Base-by-base conservation (phyloP, 1,139 yeast species). In the Spathaspora sp. region DNA sequence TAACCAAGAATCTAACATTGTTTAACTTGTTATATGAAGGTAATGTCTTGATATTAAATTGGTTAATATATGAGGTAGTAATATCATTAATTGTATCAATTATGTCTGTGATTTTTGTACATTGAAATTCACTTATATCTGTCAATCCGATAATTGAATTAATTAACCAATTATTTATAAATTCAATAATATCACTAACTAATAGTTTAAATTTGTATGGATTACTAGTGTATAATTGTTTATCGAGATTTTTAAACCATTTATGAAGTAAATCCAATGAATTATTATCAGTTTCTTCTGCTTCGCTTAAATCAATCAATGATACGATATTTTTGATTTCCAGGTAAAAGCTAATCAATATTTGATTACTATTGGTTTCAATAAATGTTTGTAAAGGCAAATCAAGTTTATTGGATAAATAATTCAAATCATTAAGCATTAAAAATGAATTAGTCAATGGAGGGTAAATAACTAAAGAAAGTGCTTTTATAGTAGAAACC, bases 1-100 rank as follows among this genome's bases (percentile, higher is more conserved):
- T 74, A 44, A 86, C 60, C 38, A 86, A 62, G 43, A 71, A 64
- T 40, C 67, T 63, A 26, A 78, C 60, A 56, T 80, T 81, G 11
- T 59, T 59, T 38, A 81, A 57, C 53, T 77, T 80, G 47, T 70
- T 69, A 54, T 66, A 72, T 15, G 70, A 64, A 26, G 58, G 61
- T 33, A 64, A 55, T 27, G 49, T 43, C 59, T 59, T 18, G 29
- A 38, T 13, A 56, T 53, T 6, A 11, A 56, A 41, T 15, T 47
- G 46, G 17, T 54, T 47, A 24, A 56, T 47, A 15, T 51, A 49
- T 4, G 61, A 59, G 23, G 61, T 49, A 0, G 63, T 56, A 2
- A 51, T 47, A 33, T 57, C 55, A 38, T 53, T 56, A 23, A 61
- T 46, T 20, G 55, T 48, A 13, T 56, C 59, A 31, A 70, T 63